Percentiles rank a stretch among this genome's conserved stretches.
phyloP scores from a whole-genome alignment of 2,329 filamentous ascomycete species.

The Curvularia spicifera region DNA sequence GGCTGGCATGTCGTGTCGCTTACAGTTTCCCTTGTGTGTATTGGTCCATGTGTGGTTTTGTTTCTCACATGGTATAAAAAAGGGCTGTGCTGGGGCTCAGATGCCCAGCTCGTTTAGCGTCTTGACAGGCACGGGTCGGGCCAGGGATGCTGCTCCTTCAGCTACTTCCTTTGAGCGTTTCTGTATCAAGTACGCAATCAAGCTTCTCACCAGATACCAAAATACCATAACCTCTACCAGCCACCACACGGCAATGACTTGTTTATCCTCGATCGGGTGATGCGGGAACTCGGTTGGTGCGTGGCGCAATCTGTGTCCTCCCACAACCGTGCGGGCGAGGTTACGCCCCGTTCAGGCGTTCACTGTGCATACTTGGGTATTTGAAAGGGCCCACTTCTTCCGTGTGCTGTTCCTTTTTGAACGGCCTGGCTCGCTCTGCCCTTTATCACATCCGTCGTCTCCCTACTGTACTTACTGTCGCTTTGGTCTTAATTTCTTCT shows the following conservation, averaged over 20 bases:
- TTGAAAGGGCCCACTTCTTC: conserved; percentile 4
- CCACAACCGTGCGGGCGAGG: conserved; percentile 11
- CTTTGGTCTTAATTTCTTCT: conserved; percentile 11
- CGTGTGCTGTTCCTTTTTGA: conserved; percentile 18
- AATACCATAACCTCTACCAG: conserved; percentile 21
- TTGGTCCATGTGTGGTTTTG: background rate
- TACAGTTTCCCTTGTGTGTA: background rate
- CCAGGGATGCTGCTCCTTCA: conserved; percentile 22
- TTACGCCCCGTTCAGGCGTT: conserved; percentile 20
- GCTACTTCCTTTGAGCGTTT: conserved; percentile 23
- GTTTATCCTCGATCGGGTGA: conserved; percentile 17
- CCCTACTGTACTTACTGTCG: conserved; percentile 14
- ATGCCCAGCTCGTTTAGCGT: conserved; percentile 21
- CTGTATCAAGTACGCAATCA: conserved; percentile 19
- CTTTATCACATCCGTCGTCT: conserved; percentile 12
- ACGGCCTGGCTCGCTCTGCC: conserved; percentile 12
- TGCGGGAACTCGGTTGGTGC: conserved; percentile 10
- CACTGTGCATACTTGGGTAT: conserved; percentile 6
- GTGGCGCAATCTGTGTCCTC: conserved; percentile 12
- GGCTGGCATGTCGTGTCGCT: conserved; percentile 1
- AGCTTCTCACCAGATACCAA: conserved; percentile 29
- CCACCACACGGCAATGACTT: conserved; percentile 13
- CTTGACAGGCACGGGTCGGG: conserved; percentile 9
- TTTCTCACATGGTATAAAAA: background rate
- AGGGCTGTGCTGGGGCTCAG: conserved; percentile 20